These are phyloP conservation scores for Kurtzmaniella fragi DNA, from an alignment of 805 yeast genomes.

Conservation along the genomic window DNA sequence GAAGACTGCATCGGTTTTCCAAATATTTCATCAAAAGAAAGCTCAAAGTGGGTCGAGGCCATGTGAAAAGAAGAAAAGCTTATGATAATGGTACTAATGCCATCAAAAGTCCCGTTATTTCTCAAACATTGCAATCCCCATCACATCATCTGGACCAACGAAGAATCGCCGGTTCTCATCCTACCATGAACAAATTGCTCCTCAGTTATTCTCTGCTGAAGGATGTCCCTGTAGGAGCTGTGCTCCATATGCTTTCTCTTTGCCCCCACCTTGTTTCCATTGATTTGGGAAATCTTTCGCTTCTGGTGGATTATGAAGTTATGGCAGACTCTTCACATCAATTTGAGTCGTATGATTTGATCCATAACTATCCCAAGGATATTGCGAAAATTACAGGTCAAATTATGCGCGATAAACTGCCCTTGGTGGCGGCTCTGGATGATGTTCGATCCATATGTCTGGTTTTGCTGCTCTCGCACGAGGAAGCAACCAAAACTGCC, in stretches of 20 bases:
- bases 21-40: slow-evolving; percentile 16
- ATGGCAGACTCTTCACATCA: slow-evolving; percentile 28
- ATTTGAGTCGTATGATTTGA: slow-evolving; percentile 34
- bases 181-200: slow-evolving; percentile 56
- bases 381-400: slow-evolving; percentile 8
- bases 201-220: slow-evolving; percentile 59
- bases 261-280: slow-evolving; percentile 58
- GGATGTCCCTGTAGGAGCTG: slow-evolving; percentile 75
- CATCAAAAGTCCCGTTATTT: background rate
- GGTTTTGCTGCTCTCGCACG: background rate
- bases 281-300: slow-evolving; percentile 56
- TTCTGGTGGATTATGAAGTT: slow-evolving; percentile 64
- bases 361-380: slow-evolving; percentile 33
- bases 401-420: no score
- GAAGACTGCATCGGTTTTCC: slow-evolving; percentile 14
- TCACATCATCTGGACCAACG: no score
- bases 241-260: slow-evolving; percentile 61
- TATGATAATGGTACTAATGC: background rate
- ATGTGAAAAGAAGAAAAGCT: slow-evolving; percentile 1
- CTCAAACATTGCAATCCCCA: background rate
- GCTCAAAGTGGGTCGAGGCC: slow-evolving; percentile 5
- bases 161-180: slow-evolving; percentile 43
- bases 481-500: background rate
- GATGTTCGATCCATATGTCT: background rate
- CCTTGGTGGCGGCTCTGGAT: background rate